Percentiles rank a stretch among this genome's conserved stretches.
These are phyloP conservation scores for Lagenidium giganteum DNA, from an alignment of 352 stramenopile species.

Conservation along the genomic window DNA sequence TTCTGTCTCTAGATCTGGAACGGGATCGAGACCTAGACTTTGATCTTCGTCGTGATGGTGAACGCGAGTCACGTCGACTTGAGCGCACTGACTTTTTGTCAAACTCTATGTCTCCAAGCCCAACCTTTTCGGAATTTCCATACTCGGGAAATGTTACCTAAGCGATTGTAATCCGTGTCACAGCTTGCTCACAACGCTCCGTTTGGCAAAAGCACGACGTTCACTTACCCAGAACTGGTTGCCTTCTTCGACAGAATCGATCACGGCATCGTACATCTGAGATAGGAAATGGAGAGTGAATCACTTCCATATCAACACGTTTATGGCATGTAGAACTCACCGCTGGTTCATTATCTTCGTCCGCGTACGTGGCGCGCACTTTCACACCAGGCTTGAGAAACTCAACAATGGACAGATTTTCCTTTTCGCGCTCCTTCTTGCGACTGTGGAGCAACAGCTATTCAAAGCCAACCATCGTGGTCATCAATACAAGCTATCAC, in stretches of 20 bases:
- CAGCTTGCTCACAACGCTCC: no score
- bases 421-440: slow-evolving; percentile 59
- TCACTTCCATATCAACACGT: neutral
- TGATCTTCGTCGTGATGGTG: slow-evolving; percentile 29
- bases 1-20: neutral
- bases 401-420: slow-evolving; percentile 61
- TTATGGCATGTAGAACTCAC: no score
- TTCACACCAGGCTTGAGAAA: slow-evolving; percentile 86
- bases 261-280: slow-evolving; percentile 95
- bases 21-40: slow-evolving; percentile 32
- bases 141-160: slow-evolving; percentile 96
- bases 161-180: slow-evolving; percentile 40
- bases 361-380: slow-evolving; percentile 92
- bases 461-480: neutral
- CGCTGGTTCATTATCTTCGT: slow-evolving; percentile 93
- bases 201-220: no score
- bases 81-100: slow-evolving; percentile 23
- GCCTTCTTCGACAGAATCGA: slow-evolving; percentile 89
- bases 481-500: neutral
- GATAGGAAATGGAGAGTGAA: neutral
- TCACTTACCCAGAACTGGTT: slow-evolving; percentile 63
- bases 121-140: slow-evolving; percentile 93
- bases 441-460: slow-evolving; percentile 76
- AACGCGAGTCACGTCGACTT: slow-evolving; percentile 23
- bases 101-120: slow-evolving; percentile 93